These are phyloP conservation scores for Metarhizium sp. DNA, from an alignment of 2,329 filamentous ascomycete species.

Conservation along the genomic window DNA sequence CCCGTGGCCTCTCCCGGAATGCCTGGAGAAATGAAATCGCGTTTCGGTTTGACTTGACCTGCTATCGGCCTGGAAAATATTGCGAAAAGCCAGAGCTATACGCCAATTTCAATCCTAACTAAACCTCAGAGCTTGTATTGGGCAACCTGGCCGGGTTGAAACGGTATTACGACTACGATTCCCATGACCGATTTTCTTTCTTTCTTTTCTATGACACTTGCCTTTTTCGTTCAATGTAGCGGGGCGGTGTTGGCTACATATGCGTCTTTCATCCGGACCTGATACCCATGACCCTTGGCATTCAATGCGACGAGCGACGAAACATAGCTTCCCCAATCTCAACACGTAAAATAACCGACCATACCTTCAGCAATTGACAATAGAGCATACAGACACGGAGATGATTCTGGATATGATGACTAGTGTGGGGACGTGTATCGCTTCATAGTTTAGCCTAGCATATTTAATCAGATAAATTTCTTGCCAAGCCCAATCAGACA, in stretches of 20 bases:
- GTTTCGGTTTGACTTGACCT: not conserved
- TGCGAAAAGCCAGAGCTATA: not conserved
- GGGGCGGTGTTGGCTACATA: not conserved
- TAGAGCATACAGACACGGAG: not conserved
- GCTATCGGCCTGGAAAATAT: not conserved
- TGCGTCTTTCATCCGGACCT: not conserved
- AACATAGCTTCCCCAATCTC: not conserved
- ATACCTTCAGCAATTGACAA: not conserved
- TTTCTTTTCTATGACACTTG: not conserved
- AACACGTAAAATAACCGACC: not conserved
- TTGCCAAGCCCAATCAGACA: not conserved
- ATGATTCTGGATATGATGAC: not conserved
- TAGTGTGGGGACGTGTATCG: not conserved
- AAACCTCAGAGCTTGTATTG: not conserved
- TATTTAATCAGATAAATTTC: not conserved
- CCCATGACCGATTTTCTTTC: not conserved
- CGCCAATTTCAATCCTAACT: not conserved
- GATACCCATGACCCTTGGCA: not conserved
- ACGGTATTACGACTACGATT: not conserved
- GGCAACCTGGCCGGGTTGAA: not conserved
- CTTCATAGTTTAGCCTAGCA: not conserved
- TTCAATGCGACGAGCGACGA: not conserved
- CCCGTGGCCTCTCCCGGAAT: not conserved
- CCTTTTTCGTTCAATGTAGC: not conserved
- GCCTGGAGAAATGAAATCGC: not conserved